Evolutionary conservation across 2,329 filamentous ascomycete species (phyloP).

Genomic region (Cryphonectria parasitica): DNA sequence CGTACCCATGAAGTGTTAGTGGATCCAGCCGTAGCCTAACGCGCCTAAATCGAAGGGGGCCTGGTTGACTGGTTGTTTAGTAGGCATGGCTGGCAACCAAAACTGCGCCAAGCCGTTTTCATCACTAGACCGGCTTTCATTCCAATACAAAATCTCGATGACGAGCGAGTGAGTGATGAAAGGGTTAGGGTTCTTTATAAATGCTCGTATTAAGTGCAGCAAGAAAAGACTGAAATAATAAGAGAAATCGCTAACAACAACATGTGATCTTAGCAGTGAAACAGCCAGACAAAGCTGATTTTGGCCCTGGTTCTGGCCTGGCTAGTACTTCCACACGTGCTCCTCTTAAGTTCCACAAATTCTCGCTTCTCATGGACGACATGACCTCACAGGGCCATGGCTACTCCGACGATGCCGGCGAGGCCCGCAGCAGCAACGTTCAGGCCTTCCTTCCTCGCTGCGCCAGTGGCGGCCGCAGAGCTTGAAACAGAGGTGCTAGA

Average conservation of each 20-base stretch:
- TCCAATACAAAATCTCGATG: neutral
- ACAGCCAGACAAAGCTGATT: neutral
- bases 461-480: conserved; percentile 11
- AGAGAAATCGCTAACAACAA: neutral
- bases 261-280: neutral
- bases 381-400: conserved; percentile 16
- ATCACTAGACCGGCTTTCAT: neutral
- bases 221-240: neutral
- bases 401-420: conserved; percentile 17
- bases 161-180: neutral
- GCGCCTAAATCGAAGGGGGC: neutral
- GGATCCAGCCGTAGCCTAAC: neutral
- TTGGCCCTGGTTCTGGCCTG: neutral
- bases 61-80: neutral
- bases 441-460: conserved; percentile 2
- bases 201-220: too few species aligned
- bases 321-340: neutral
- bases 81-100: neutral
- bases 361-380: neutral
- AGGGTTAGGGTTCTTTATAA: neutral
- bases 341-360: neutral
- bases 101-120: conserved; percentile 2
- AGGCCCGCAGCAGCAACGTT: conserved; percentile 16
- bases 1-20: neutral
- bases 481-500: neutral